phyloP scores from a whole-genome alignment of 2,329 filamentous ascomycete species.

The Lomentospora prolificans region DNA sequence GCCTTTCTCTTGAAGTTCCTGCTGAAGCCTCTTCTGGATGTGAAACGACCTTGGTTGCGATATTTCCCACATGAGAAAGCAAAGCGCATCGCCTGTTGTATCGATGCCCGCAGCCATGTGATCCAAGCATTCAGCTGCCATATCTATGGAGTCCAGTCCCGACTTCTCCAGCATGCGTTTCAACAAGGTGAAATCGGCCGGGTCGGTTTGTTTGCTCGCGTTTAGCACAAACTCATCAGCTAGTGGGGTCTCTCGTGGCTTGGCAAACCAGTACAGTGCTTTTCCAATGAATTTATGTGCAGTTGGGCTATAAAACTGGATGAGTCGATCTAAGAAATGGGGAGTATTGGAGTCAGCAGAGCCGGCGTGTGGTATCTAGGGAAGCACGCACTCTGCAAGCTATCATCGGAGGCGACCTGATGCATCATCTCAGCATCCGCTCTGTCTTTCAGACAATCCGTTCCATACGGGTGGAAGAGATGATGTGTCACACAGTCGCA shows the following conservation, averaged over 20 bases:
- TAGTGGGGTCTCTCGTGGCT: conserved; percentile 46
- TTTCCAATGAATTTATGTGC: conserved; percentile 37
- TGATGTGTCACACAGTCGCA: conserved; percentile 61
- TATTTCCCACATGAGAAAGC: conserved; percentile 63
- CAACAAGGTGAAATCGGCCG: conserved; percentile 46
- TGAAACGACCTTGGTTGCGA: conserved; percentile 45
- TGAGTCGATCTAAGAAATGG: conserved; percentile 40
- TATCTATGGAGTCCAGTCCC: conserved; percentile 40
- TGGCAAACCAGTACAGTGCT: conserved; percentile 37
- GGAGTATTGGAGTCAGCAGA: background rate
- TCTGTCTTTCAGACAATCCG: conserved; percentile 44
- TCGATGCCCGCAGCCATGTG: conserved; percentile 66
- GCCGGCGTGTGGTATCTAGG: background rate
- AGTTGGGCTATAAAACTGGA: conserved; percentile 46
- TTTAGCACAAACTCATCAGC: conserved; percentile 50
- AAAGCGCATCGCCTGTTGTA: conserved; percentile 59
- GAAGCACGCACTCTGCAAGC: conserved; percentile 47
- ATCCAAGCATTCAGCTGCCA: conserved; percentile 60
- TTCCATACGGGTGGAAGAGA: conserved; percentile 57
- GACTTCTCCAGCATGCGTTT: conserved; percentile 45
- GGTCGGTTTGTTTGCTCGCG: conserved; percentile 33
- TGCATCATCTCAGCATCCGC: conserved; percentile 58
- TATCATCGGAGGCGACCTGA: conserved; percentile 58
- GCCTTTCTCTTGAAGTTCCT: conserved; percentile 37
- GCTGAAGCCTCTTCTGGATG: conserved; percentile 41